A percentile compares a stretch with the other conserved stretches of the same genome.
Conservation (phyloP, 192 early-diverging fungal genomes). For the Umbelopsis isabellina region DNA sequence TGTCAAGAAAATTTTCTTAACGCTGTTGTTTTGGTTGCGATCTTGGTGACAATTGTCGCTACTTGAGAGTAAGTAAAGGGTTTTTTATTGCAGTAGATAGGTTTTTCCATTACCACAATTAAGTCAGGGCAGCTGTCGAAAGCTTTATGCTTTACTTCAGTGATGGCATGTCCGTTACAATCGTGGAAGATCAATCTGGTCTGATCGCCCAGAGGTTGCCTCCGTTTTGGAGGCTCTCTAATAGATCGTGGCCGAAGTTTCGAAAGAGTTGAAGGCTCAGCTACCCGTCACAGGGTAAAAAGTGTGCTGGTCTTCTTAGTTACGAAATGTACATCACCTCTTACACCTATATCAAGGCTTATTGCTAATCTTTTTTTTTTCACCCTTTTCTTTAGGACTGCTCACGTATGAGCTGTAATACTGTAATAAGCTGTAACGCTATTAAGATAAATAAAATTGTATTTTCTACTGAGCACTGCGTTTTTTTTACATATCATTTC, state of each 20-base stretch:
- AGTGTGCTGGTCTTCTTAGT: constrained; percentile 35
- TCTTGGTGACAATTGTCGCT: too few relatives aligned
- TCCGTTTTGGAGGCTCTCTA: constrained; percentile 32
- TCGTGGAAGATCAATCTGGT: constrained; percentile 37
- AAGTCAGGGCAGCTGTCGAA: constrained; percentile 32
- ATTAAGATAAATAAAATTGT: not conserved
- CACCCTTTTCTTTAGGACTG: constrained; percentile 15
- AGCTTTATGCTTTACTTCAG: constrained; percentile 5
- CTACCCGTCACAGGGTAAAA: not conserved
- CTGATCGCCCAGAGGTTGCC: constrained; percentile 22
- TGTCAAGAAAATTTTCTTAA: constrained; percentile 7
- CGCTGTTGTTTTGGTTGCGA: not conserved
- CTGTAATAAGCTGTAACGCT: too few relatives aligned
- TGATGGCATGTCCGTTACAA: constrained; percentile 37
- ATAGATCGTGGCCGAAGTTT: constrained; percentile 27
- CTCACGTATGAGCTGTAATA: not conserved
- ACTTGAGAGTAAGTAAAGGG: too few relatives aligned
- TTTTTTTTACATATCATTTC: not conserved
- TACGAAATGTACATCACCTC: constrained; percentile 29
- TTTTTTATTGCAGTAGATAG: too few relatives aligned
- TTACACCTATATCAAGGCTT: not conserved
- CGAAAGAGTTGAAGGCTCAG: constrained; percentile 37
- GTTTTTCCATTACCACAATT: constrained; percentile 26
- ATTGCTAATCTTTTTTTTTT: constrained; percentile 3
- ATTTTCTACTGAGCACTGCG: not conserved